phyloP scores from a whole-genome alignment of 441 rosid genomes.

The Pelargonium cotyledonis region DNA sequence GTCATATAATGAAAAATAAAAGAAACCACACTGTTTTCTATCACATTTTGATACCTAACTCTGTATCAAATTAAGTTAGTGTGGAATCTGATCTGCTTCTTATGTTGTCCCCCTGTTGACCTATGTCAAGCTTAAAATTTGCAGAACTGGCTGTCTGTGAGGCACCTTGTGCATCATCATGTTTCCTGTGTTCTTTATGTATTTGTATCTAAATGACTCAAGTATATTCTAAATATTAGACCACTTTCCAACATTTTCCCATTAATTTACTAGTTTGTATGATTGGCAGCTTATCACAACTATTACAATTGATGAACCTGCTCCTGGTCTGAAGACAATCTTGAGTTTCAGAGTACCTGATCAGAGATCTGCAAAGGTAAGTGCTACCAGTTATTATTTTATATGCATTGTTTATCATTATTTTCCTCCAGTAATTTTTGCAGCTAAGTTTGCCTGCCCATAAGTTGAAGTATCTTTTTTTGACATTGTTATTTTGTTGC shows the following conservation, averaged over 20 bases:
- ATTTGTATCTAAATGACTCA: background rate
- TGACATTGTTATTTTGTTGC: background rate
- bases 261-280: conserved; percentile 16
- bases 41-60: no score
- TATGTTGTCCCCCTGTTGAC: no score
- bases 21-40: no score
- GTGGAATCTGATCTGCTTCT: no score
- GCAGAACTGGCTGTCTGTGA: no score
- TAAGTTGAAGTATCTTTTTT: background rate
- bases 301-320: conserved; percentile 68
- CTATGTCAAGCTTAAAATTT: no score
- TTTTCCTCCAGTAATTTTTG: background rate
- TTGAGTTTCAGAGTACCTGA: conserved; percentile 75
- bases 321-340: conserved; percentile 80
- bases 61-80: no score
- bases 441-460: background rate
- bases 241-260: background rate
- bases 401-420: background rate
- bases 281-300: conserved; percentile 61
- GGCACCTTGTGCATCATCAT: no score
- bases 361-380: conserved; percentile 91
- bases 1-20: no score
- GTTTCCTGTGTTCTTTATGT: no score
- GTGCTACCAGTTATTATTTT: background rate
- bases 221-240: background rate